phyloP scores from a whole-genome alignment of 208 protist genomes.

The Wallacemonas sp. region DNA sequence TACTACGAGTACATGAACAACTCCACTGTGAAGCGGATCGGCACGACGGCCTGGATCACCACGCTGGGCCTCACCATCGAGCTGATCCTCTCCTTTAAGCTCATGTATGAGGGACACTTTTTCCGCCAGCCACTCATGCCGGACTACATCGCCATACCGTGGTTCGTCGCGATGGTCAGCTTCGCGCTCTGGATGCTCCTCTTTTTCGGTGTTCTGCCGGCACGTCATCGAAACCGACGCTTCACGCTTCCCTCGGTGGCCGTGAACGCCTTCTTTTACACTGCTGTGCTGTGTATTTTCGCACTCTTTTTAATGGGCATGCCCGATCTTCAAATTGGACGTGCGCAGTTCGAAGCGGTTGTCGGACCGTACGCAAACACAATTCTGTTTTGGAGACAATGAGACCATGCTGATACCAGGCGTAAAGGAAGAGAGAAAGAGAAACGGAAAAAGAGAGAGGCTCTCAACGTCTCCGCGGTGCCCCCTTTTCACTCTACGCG shows the following conservation, averaged over 20 bases:
- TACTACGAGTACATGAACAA: constrained; percentile 93
- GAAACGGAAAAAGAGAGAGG: constrained; percentile 10
- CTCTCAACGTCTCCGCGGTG: not conserved
- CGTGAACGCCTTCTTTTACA: constrained; percentile 72
- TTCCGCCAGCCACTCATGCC: constrained; percentile 70
- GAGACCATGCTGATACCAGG: too few species aligned
- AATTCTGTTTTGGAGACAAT: constrained; percentile 63
- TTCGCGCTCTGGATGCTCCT: constrained; percentile 67
- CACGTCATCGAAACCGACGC: constrained; percentile 36
- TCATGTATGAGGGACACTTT: constrained; percentile 73
- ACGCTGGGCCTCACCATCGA: constrained; percentile 76
- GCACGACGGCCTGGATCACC: constrained; percentile 89
- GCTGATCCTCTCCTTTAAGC: constrained; percentile 69
- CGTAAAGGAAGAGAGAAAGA: not conserved
- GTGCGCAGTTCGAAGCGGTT: constrained; percentile 50
- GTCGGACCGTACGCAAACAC: constrained; percentile 54
- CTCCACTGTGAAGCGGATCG: constrained; percentile 74
- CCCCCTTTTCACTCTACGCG: too few species aligned
- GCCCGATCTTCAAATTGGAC: constrained; percentile 77
- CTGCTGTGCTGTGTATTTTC: constrained; percentile 39
- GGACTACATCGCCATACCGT: constrained; percentile 66
- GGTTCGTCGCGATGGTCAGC: constrained; percentile 48
- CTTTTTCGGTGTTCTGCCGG: constrained; percentile 70
- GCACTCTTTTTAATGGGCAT: constrained; percentile 77
- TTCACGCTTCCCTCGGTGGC: constrained; percentile 22